Base-by-base conservation (phyloP, 2,329 filamentous ascomycete genomes). In the Calonectria pteridis region DNA sequence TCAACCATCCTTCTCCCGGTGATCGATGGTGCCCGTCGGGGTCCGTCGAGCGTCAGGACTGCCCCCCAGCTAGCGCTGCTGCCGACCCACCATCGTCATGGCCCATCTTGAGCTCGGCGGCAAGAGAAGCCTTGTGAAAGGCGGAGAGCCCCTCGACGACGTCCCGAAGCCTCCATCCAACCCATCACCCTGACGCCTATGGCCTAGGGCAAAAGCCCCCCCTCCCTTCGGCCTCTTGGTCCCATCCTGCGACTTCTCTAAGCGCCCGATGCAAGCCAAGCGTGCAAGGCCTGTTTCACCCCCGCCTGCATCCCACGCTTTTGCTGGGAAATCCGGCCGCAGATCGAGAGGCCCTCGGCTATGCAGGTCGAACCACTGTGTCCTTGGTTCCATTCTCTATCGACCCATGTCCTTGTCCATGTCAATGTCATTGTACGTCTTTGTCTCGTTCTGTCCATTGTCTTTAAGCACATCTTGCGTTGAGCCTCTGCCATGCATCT, bases 281-380 rank as follows among this genome's bases (percentile, higher is more conserved):
- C 70, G 66, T 68, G 50, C 62, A 69, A 67, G 73, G 69, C 76
- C 67, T 81, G 80, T 80, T 78, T 77, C 77, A 78, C 73, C 76
- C 78, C 77, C 65, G 72, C 75, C 75, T 79, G 76, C 76, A 80
- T 80, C 79, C 78, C 79, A 79, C 77, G 79, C 80, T 82, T 81
- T 78, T 81, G 83, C 81, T 83, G 77, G 78, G 74, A 78, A 78
- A 73, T 75, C 62, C 75, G 82, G 82, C 77, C 81, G 83, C 83
- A 84, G 81, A 82, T 81, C 77, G 75, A 80, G 81, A 81, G 82
- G 76, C 83, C 83, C 81, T 84, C 83, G 83, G 83, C 76, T 84
- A 84, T 85, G 83, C 83, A 84, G 78, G 81, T 80, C 80, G 80
- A 80, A 79, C 77, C 78, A 79, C 74, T 80, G 74, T 76, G 71